Evolutionary conservation across 2,329 filamentous ascomycete genomes (phyloP), one percentile per base, ranked within the genome.

Genomic region (Knufia petricola): DNA sequence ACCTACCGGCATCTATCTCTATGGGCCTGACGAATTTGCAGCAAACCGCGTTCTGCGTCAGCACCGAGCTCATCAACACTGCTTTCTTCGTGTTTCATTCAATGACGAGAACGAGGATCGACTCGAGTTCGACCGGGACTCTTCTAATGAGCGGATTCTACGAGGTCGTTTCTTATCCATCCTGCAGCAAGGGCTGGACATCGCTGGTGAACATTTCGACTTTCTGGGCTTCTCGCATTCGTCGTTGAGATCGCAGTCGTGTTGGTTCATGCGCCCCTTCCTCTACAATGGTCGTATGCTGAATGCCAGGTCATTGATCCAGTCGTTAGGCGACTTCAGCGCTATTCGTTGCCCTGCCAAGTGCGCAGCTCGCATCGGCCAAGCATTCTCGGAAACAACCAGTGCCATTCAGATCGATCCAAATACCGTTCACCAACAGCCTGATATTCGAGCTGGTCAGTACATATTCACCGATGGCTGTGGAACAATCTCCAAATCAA

Each of bases 191-290:
- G 81, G 80, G 0, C 77, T 94, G 23, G 59, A 66, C 1, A 77
- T 90, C 46, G 84, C 76, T 2, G 84, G 79, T 0, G 70, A 79
- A 10, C 60, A 64, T 1, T 87, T 79, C 58, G 64, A 66, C 0
- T 90, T 89, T 58, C 69, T 90, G 0, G 85, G 85, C 0, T 90
- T 88, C 62, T 88, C 84, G 0, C 82, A 89, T 62, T 90, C 85
- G 0, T 88, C 85, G 0, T 71, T 90, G 3, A 74, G 85, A 10
- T 73, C 79, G 0, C 84, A 87, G 50, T 80, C 81, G 0, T 80
- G 77, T 30, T 88, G 84, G 85, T 79, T 77, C 61, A 74, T 75
- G 68, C 67, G 74, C 1, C 69, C 72, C 1, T 76, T 78, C 46
- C 49, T 59, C 9, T 51, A 59, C 4, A 46, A 65, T 3, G 61